Conservation (phyloP, 306 rosid genomes). For the Dryas drummondii region DNA sequence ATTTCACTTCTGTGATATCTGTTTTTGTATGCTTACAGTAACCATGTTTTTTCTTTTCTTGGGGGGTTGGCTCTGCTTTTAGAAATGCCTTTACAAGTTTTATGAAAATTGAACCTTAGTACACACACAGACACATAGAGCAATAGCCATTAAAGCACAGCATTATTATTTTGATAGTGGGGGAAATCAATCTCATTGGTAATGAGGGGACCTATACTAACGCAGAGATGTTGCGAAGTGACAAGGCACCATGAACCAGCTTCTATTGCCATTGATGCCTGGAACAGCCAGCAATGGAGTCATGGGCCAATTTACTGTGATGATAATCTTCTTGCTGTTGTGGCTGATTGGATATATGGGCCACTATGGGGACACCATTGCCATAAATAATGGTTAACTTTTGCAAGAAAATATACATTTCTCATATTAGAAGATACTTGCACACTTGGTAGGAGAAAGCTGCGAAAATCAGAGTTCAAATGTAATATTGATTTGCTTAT, state of each 20-base stretch:
- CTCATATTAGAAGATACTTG: neutral
- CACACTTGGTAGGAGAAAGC: neutral
- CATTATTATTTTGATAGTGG: slow-evolving; percentile 5
- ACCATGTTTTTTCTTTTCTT: too few species aligned
- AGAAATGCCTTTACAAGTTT: neutral
- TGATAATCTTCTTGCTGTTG: neutral
- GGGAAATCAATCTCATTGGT: neutral
- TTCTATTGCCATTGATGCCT: neutral
- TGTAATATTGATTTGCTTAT: neutral
- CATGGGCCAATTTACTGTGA: neutral
- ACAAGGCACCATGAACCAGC: slow-evolving; percentile 15
- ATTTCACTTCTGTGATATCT: neutral
- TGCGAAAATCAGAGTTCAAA: neutral
- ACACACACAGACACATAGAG: neutral
- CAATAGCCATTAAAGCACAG: neutral
- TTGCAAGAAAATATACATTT: neutral
- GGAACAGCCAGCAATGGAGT: neutral
- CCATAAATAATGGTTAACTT: too few species aligned
- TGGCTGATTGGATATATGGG: neutral
- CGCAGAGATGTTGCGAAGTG: slow-evolving; percentile 20
- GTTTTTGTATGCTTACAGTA: too few species aligned
- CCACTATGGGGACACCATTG: neutral
- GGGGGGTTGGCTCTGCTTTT: neutral
- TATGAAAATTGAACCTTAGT: too few species aligned
- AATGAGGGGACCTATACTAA: too few species aligned